Conservation (phyloP, 495 filamentous ascomycete genomes). For the Cairneyella variabilis region DNA sequence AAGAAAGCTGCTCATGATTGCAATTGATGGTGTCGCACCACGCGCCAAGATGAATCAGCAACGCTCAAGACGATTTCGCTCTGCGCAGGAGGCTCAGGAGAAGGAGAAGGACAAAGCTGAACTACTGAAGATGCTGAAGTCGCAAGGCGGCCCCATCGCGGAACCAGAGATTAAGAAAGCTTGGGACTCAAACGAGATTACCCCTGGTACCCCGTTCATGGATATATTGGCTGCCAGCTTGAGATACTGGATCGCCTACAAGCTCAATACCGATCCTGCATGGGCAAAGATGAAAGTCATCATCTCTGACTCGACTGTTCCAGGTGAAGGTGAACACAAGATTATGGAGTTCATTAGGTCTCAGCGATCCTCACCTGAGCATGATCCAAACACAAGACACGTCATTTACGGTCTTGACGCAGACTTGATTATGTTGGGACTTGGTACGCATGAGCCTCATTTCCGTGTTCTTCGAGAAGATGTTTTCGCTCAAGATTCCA, state of each 20-base stretch:
- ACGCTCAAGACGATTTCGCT: slow-evolving; percentile 84
- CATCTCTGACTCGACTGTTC: slow-evolving; percentile 96
- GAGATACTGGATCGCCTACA: slow-evolving; percentile 94
- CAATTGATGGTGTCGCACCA: slow-evolving; percentile 93
- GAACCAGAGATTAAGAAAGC: slow-evolving; percentile 76
- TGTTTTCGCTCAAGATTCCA: slow-evolving; percentile 87
- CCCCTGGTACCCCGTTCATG: slow-evolving; percentile 98
- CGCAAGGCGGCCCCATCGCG: slow-evolving; percentile 60
- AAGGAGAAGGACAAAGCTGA: slow-evolving; percentile 90
- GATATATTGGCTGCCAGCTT: slow-evolving; percentile 87
- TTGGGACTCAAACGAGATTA: slow-evolving; percentile 98
- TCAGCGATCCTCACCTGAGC: slow-evolving; percentile 81
- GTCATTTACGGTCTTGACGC: slow-evolving; percentile 96
- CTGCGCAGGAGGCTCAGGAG: slow-evolving; percentile 89
- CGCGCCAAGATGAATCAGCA: slow-evolving; percentile 98
- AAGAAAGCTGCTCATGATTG: slow-evolving; percentile 93
- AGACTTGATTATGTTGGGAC: slow-evolving; percentile 97
- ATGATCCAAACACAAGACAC: slow-evolving; percentile 95
- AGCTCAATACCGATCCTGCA: slow-evolving; percentile 93
- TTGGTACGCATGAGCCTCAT: slow-evolving; percentile 95
- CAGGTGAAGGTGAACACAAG: slow-evolving; percentile 98
- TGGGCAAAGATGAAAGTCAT: slow-evolving; percentile 98
- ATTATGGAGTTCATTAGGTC: slow-evolving; percentile 98
- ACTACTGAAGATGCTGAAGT: slow-evolving; percentile 73
- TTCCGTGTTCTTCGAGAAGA: slow-evolving; percentile 97